A percentile compares a stretch with the other conserved stretches of the same genome.
Evolutionary conservation across 2,329 filamentous ascomycete species (phyloP).

Genomic region (Fusarium cicatricum): DNA sequence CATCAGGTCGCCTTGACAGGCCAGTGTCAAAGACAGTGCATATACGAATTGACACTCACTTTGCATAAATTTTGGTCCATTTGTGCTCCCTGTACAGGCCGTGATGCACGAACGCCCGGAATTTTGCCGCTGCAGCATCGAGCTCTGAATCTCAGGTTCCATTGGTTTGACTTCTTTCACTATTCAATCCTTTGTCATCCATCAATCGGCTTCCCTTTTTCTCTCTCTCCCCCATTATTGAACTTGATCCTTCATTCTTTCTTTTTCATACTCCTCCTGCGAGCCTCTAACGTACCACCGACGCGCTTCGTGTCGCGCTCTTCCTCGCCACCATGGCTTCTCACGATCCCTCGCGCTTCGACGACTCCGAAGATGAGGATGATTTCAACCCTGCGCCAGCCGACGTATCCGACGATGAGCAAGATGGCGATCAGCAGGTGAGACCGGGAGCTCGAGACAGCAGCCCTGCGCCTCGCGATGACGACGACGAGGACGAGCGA

Average conservation of each 20-base stretch:
- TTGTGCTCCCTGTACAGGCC: slow-evolving; percentile 15
- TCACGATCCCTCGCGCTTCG: slow-evolving; percentile 57
- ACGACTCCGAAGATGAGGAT: slow-evolving; percentile 79
- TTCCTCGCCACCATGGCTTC: slow-evolving; percentile 52
- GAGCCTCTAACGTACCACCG: slow-evolving; percentile 1
- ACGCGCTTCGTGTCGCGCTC: slow-evolving; percentile 33
- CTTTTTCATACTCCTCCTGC: slow-evolving; percentile 1
- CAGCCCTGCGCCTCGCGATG: slow-evolving; percentile 45
- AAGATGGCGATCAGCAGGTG: slow-evolving; percentile 47
- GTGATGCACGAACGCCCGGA: slow-evolving; percentile 23
- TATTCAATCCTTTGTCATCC: slow-evolving; percentile 32
- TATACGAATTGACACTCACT: not conserved
- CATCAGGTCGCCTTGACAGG: not conserved
- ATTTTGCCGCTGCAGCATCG: slow-evolving; percentile 25
- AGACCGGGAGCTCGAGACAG: slow-evolving; percentile 52
- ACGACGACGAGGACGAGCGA: slow-evolving; percentile 49
- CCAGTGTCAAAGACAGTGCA: not conserved
- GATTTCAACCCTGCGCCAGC: slow-evolving; percentile 88
- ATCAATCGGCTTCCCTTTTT: slow-evolving; percentile 22
- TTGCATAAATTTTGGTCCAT: slow-evolving; percentile 4
- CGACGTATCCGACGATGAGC: slow-evolving; percentile 71
- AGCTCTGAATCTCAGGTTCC: slow-evolving; percentile 24
- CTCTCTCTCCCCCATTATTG: slow-evolving; percentile 1
- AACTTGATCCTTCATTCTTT: slow-evolving; percentile 7
- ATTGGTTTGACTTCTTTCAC: slow-evolving; percentile 16